A percentile compares a stretch with the other conserved stretches of the same genome.
phyloP scores from a whole-genome alignment of 495 filamentous ascomycete genomes.

The Evansstolkia leycettana region DNA sequence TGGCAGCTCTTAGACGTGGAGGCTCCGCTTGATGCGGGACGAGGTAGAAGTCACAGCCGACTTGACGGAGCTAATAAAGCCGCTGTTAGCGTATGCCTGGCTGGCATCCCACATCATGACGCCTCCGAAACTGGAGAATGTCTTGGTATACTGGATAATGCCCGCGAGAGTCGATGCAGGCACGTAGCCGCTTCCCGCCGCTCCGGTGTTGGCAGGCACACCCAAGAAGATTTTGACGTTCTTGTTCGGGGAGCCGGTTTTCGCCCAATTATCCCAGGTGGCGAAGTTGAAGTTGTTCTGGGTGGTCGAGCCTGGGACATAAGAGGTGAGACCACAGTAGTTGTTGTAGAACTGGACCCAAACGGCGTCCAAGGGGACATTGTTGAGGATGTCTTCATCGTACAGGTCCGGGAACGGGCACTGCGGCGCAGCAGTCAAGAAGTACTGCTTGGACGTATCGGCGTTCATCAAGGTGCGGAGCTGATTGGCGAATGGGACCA shows the following conservation, averaged over 20 bases:
- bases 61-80: slow-evolving; percentile 38
- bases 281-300: slow-evolving; percentile 56
- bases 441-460: slow-evolving; percentile 38
- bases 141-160: slow-evolving; percentile 38
- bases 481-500: slow-evolving; percentile 41
- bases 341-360: slow-evolving; percentile 71
- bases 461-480: slow-evolving; percentile 43
- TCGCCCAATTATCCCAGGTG: slow-evolving; percentile 62
- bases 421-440: slow-evolving; percentile 55
- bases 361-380: slow-evolving; percentile 48
- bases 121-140: slow-evolving; percentile 51
- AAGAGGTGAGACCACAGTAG: slow-evolving; percentile 49
- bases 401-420: slow-evolving; percentile 53
- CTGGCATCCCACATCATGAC: slow-evolving; percentile 64
- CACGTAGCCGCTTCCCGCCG: slow-evolving; percentile 48
- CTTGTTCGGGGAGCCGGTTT: slow-evolving; percentile 44
- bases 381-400: slow-evolving; percentile 42
- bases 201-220: slow-evolving; percentile 45
- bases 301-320: slow-evolving; percentile 23
- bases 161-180: slow-evolving; percentile 26
- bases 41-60: slow-evolving; percentile 16
- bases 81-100: slow-evolving; percentile 45
- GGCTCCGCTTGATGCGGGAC: slow-evolving; percentile 16
- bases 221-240: slow-evolving; percentile 56
- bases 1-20: not conserved